phyloP scores from a whole-genome alignment of 1,139 yeast genomes.

The Lodderomyces theae region DNA sequence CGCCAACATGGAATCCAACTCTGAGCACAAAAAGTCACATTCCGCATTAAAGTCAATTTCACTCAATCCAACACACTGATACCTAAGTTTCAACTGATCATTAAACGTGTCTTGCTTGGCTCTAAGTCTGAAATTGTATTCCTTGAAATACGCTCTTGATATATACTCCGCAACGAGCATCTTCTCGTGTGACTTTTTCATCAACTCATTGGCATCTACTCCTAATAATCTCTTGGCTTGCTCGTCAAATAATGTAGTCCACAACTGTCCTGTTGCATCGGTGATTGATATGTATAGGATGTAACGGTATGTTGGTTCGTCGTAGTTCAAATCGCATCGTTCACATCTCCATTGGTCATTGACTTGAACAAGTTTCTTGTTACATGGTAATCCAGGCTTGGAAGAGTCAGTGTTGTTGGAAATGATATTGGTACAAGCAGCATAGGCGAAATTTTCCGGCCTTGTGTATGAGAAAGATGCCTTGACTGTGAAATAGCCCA shows the following conservation, averaged over 20 bases:
- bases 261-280: conserved; percentile 79
- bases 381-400: conserved; percentile 47
- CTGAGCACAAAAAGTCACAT: conserved; percentile 54
- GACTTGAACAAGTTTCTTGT: conserved; percentile 73
- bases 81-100: conserved; percentile 74
- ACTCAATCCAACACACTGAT: conserved; percentile 56
- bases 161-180: conserved; percentile 48
- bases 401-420: conserved; percentile 12
- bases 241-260: conserved; percentile 87
- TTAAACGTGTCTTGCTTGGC: conserved; percentile 85
- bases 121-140: conserved; percentile 69
- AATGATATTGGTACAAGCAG: conserved; percentile 72
- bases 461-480: conserved; percentile 72
- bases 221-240: conserved; percentile 73
- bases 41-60: conserved; percentile 62
- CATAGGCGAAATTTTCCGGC: conserved; percentile 78
- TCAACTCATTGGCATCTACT: conserved; percentile 64
- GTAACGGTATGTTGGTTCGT: conserved; percentile 75
- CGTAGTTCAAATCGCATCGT: conserved; percentile 70
- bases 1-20: conserved; percentile 41
- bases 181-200: conserved; percentile 46
- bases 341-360: conserved; percentile 90
- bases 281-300: conserved; percentile 67
- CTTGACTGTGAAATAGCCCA: conserved; percentile 74
- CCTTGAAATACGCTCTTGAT: conserved; percentile 59